Percentiles rank a stretch among this genome's conserved stretches.
Evolutionary conservation across 352 stramenopile species (phyloP).

Genomic region (Globisporangium emineosum): DNA sequence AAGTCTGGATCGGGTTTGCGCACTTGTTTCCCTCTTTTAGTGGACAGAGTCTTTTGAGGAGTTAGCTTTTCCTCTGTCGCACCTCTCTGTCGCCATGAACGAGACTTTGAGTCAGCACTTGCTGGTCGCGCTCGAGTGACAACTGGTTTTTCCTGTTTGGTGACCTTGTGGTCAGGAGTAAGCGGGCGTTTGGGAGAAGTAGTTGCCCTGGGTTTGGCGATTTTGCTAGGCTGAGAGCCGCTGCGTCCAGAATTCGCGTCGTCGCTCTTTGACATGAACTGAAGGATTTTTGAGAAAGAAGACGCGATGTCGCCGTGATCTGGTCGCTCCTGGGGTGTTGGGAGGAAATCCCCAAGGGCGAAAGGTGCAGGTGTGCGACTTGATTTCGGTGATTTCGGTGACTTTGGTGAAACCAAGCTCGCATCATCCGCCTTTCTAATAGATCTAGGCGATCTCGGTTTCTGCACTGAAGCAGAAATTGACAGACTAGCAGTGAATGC

Average conservation of each 20-base stretch:
- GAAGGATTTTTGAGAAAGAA: slow-evolving; percentile 35
- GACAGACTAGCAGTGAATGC: no score
- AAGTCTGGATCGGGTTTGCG: not conserved
- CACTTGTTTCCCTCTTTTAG: slow-evolving; percentile 4
- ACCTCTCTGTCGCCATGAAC: not conserved
- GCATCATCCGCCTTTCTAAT: not conserved
- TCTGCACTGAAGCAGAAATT: not conserved
- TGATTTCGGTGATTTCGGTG: not conserved
- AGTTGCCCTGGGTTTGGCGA: not conserved
- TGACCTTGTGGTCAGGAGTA: slow-evolving; percentile 11
- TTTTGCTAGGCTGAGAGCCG: not conserved
- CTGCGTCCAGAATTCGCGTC: not conserved
- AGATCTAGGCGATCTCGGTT: slow-evolving; percentile 3
- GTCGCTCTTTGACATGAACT: slow-evolving; percentile 25
- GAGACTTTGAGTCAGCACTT: slow-evolving; percentile 22
- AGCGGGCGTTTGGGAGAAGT: not conserved
- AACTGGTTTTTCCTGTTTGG: not conserved
- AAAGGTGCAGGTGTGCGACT: not conserved
- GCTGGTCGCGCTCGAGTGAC: slow-evolving; percentile 4
- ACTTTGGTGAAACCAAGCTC: not conserved
- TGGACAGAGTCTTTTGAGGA: not conserved
- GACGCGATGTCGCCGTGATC: slow-evolving; percentile 20
- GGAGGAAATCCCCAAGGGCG: not conserved
- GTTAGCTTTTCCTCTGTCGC: not conserved
- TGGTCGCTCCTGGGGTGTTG: not conserved